These are phyloP conservation scores for Moniliophthora roreri DNA, from an alignment of 1,284 basidiomycete species.

Conservation along the genomic window DNA sequence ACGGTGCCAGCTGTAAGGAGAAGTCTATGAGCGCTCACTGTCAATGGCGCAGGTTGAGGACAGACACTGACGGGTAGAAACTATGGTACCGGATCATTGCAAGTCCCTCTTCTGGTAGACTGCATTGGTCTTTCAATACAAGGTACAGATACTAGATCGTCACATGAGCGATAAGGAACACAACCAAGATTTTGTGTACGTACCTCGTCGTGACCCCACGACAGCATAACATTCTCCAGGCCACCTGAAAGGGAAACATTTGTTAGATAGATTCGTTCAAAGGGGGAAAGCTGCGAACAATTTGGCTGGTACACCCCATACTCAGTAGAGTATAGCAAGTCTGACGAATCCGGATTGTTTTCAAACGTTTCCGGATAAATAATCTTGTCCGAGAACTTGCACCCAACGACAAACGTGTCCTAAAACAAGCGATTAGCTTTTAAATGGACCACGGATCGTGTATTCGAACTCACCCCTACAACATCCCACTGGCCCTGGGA, in stretches of 20 bases:
- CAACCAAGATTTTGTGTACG: conserved; percentile 18
- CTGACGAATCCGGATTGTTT: conserved; percentile 73
- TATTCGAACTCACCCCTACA: conserved; percentile 62
- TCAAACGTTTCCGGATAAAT: conserved; percentile 84
- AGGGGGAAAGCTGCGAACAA: too few relatives aligned
- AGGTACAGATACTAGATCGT: conserved; percentile 70
- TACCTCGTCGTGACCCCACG: conserved; percentile 90
- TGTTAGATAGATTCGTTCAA: too few relatives aligned
- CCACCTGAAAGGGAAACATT: too few relatives aligned
- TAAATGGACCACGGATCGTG: not conserved
- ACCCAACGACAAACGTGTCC: conserved; percentile 90
- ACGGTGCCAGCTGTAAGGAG: conserved; percentile 62
- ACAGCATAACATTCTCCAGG: conserved; percentile 88
- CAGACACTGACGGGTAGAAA: conserved; percentile 61
- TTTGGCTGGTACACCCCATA: conserved; percentile 82
- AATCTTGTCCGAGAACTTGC: conserved; percentile 80
- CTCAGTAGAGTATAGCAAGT: conserved; percentile 74
- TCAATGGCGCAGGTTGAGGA: too few relatives aligned
- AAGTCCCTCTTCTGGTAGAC: conserved; percentile 80
- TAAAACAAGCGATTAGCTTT: conserved; percentile 25
- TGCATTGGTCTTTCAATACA: conserved; percentile 74
- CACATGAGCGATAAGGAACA: conserved; percentile 8
- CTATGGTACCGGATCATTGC: conserved; percentile 94
- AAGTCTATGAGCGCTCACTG: too few relatives aligned
- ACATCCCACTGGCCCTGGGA: conserved; percentile 92